phyloP scores from a whole-genome alignment of 2,329 filamentous ascomycete genomes.

The Bipolaris oryzae region DNA sequence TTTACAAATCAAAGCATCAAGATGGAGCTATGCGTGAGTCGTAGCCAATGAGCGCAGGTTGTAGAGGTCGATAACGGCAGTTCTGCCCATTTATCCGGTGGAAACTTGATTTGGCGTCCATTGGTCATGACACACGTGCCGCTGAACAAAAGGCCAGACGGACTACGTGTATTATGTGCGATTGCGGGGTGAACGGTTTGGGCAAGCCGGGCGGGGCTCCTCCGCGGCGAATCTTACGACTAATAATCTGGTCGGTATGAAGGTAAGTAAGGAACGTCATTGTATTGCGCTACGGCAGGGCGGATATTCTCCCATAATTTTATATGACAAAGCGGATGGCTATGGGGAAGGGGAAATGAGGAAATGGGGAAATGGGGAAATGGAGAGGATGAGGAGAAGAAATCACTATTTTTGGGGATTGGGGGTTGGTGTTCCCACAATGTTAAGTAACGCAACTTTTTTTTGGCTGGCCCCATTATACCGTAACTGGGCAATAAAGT shows the following conservation, averaged over 20 bases:
- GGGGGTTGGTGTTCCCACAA: neutral
- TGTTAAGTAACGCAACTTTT: neutral
- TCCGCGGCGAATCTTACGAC: slow-evolving; percentile 5
- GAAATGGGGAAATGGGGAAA: neutral
- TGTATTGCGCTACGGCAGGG: slow-evolving; percentile 4
- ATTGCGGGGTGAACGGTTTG: slow-evolving; percentile 27
- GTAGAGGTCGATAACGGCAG: slow-evolving; percentile 12
- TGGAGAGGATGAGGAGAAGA: neutral
- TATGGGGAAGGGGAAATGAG: neutral
- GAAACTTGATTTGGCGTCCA: slow-evolving; percentile 21
- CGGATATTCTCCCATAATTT: slow-evolving; percentile 3
- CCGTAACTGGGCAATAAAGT: neutral
- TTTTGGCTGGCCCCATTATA: neutral
- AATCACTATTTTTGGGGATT: neutral
- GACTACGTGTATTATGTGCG: neutral
- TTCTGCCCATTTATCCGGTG: slow-evolving; percentile 33
- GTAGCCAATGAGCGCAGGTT: neutral
- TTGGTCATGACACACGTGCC: slow-evolving; percentile 18
- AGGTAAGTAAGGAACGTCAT: neutral
- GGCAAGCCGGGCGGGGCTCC: slow-evolving; percentile 24
- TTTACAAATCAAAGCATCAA: neutral
- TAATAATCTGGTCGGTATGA: neutral
- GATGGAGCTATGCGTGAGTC: slow-evolving; percentile 1
- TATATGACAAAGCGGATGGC: slow-evolving; percentile 1
- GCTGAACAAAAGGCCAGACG: neutral